phyloP scores from a whole-genome alignment of 1,139 yeast species.

The Pichia sp. region DNA sequence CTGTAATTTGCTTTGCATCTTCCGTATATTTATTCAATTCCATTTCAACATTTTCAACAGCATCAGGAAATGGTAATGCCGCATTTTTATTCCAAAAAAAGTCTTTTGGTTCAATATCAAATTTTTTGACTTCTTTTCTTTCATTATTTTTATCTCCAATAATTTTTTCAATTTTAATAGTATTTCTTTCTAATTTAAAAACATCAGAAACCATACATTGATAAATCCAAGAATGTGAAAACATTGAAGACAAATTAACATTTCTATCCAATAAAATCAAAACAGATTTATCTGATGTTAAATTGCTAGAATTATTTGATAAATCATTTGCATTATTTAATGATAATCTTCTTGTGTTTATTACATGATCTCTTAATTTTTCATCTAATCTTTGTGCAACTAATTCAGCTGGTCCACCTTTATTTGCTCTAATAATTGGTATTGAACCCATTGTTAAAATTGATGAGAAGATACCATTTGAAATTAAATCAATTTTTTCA shows the following conservation, averaged over 20 bases:
- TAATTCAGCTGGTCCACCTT: constrained; percentile 93
- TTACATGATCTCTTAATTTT: constrained; percentile 74
- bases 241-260: constrained; percentile 86
- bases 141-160: constrained; percentile 32
- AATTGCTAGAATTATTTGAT: constrained; percentile 17
- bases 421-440: constrained; percentile 86
- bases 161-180: constrained; percentile 47
- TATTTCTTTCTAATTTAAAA: constrained; percentile 71
- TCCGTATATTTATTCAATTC: constrained; percentile 75
- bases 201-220: constrained; percentile 95
- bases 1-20: constrained; percentile 82
- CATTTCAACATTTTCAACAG: constrained; percentile 87
- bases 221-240: constrained; percentile 95
- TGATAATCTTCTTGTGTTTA: constrained; percentile 47
- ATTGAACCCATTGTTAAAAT: constrained; percentile 71
- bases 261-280: constrained; percentile 80
- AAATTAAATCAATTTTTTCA: constrained; percentile 57
- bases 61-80: constrained; percentile 92
- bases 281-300: constrained; percentile 54
- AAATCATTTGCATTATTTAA: background rate
- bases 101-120: constrained; percentile 88
- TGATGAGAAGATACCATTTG: constrained; percentile 73
- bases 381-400: constrained; percentile 83
- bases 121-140: constrained; percentile 42
- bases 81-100: constrained; percentile 86